Evolutionary conservation across 2,329 filamentous ascomycete species (phyloP), one percentile per base, ranked within the genome.

Genomic region (Balansia obtecta): DNA sequence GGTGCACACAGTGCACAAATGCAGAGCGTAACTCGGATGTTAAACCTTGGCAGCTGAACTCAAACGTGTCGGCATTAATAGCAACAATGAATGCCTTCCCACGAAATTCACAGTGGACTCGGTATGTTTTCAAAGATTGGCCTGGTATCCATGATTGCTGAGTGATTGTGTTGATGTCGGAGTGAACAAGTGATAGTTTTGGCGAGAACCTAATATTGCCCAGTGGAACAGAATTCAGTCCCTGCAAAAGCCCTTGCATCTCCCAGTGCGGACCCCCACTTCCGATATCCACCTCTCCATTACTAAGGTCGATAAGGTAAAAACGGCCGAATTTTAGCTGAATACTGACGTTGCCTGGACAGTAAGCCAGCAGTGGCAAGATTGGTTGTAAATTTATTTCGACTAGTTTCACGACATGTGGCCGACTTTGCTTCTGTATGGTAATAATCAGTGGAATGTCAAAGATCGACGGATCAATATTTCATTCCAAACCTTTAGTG

Each of bases 251-350:
- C n/a, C 53, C 34, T 8, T 32, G n/a, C n/a, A 39, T 22, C 10
- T 39, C 39, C 51, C 57, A 58, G 10, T 50, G 53, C 8, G 58
- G 58, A 1, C 55, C n/a, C n/a, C n/a, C 60, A 40, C 49, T 32
- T 2, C 55, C 57, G 32, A 53, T 45, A 33, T 58, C 52, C 32
- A 64, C 58, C 6, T 56, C 20, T 12, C 52, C 49, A 13, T 50
- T 52, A 4, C 38, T 46, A 12, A 56, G 22, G 9, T 61, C 51
- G 27, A 57, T 60, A 34, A 63, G 38, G 45, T 61, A 64, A 9
- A 64, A 50, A 3, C 64, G 60, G 1, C 64, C 64, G 43, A 66
- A 61, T 13, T 54, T 54, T 32, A 60, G 50, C 39, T 58, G 53
- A 9, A 65, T 41, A 6, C 51, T 54, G 13, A 64, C 37, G 8